Conservation (phyloP, 2,329 filamentous ascomycete species). For the Phyllosticta citrichinensis region DNA sequence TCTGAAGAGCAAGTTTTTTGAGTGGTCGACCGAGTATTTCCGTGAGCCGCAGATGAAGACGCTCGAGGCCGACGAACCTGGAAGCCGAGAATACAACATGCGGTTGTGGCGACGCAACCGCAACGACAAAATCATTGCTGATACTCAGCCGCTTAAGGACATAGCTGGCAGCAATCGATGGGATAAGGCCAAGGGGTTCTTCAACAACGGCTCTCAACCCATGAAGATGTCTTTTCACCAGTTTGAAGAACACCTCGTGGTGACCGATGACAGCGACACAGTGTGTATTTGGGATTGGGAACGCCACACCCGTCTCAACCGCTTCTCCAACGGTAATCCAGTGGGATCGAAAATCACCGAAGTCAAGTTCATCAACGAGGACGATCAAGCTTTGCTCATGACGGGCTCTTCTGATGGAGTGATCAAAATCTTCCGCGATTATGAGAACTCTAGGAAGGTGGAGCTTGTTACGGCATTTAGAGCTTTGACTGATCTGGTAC, state of each 20-base stretch:
- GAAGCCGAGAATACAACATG: constrained; percentile 92
- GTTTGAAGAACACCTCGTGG: constrained; percentile 90
- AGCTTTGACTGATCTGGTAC: constrained; percentile 84
- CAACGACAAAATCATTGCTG: constrained; percentile 83
- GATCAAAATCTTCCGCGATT: constrained; percentile 85
- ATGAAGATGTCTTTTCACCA: constrained; percentile 94
- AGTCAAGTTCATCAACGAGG: constrained; percentile 95
- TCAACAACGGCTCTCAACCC: constrained; percentile 84
- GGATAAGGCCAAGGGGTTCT: constrained; percentile 71
- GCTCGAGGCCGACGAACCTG: constrained; percentile 89
- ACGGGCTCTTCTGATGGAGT: constrained; percentile 93
- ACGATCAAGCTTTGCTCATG: constrained; percentile 89
- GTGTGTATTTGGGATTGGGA: constrained; percentile 91
- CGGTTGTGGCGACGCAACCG: constrained; percentile 84
- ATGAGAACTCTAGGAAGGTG: constrained; percentile 65
- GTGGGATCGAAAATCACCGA: constrained; percentile 86
- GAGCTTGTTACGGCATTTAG: constrained; percentile 87
- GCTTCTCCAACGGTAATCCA: constrained; percentile 92
- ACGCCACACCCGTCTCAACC: constrained; percentile 60
- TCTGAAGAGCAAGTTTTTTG: constrained; percentile 71
- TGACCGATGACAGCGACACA: constrained; percentile 86
- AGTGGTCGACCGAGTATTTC: constrained; percentile 97
- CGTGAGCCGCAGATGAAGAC: constrained; percentile 97
- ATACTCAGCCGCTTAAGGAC: constrained; percentile 88
- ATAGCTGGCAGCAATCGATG: constrained; percentile 77